Conservation (phyloP, 805 yeast genomes). For the Lachancea cidri region DNA sequence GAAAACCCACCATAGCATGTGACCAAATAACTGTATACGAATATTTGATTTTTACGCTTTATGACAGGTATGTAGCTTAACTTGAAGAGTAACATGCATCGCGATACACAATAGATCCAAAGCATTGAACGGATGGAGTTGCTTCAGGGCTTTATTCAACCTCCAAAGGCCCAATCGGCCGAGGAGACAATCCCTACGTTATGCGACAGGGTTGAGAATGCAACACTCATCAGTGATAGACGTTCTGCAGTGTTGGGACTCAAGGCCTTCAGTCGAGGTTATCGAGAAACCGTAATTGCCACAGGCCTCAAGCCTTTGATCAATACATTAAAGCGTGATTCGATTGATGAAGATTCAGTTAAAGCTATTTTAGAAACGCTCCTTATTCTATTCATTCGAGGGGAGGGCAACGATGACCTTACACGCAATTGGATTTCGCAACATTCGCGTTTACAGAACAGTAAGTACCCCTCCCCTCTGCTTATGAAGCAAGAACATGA, state of each 20-base stretch:
- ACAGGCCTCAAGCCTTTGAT: slow-evolving; percentile 75
- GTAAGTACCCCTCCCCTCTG: slow-evolving; percentile 73
- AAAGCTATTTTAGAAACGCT: slow-evolving; percentile 83
- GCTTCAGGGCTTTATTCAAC: slow-evolving; percentile 38
- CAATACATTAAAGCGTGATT: slow-evolving; percentile 57
- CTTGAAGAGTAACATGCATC: background rate
- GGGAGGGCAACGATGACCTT: slow-evolving; percentile 54
- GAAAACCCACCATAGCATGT: no score
- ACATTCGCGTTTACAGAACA: slow-evolving; percentile 68
- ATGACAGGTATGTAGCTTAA: no score
- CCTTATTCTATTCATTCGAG: slow-evolving; percentile 71
- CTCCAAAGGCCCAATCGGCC: slow-evolving; percentile 53
- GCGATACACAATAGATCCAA: background rate
- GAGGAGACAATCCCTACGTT: slow-evolving; percentile 84
- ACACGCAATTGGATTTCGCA: slow-evolving; percentile 70
- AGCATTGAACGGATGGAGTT: slow-evolving; percentile 37
- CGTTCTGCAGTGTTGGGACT: slow-evolving; percentile 87
- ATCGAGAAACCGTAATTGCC: slow-evolving; percentile 86
- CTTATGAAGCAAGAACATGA: slow-evolving; percentile 45
- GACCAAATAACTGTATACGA: no score
- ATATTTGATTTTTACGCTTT: no score
- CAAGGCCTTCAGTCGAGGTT: slow-evolving; percentile 83
- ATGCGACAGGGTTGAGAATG: slow-evolving; percentile 80
- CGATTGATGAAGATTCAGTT: slow-evolving; percentile 63
- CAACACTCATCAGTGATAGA: slow-evolving; percentile 77